Percentiles rank a stretch among this genome's conserved stretches.
These are phyloP conservation scores for Quercus rubra DNA, from an alignment of 306 rosid species.

Conservation along the genomic window DNA sequence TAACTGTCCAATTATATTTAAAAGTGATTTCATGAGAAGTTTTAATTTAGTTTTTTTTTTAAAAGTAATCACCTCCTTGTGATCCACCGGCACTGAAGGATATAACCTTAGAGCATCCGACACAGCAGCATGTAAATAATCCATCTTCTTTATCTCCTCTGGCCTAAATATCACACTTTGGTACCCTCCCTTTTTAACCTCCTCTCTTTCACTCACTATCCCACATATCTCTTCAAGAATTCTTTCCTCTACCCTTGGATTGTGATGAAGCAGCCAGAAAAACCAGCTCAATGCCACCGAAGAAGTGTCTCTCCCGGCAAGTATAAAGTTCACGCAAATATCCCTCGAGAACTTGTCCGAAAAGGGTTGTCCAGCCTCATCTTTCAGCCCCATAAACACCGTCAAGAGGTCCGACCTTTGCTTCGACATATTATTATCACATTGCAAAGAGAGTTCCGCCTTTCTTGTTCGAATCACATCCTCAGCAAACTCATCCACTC, in stretches of 20 bases:
- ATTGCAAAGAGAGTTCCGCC: slow-evolving; percentile 44
- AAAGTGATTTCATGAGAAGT: too few species aligned
- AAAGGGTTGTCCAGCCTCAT: slow-evolving; percentile 62
- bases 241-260: slow-evolving; percentile 60
- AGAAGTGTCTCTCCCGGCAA: slow-evolving; percentile 95
- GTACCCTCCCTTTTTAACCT: slow-evolving; percentile 3
- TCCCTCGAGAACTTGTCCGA: slow-evolving; percentile 83
- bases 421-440: slow-evolving; percentile 1
- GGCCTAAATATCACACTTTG: slow-evolving; percentile 37
- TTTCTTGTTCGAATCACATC: slow-evolving; percentile 69
- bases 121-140: slow-evolving; percentile 86
- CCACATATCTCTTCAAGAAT: slow-evolving; percentile 55
- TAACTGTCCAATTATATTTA: too few species aligned
- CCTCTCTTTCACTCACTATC: slow-evolving; percentile 47
- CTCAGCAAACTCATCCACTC: slow-evolving; percentile 74
- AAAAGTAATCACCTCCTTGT: slow-evolving; percentile 65
- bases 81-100: slow-evolving; percentile 91
- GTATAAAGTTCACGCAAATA: slow-evolving; percentile 81
- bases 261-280: slow-evolving; percentile 70
- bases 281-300: slow-evolving; percentile 99
- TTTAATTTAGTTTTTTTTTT: too few species aligned
- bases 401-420: slow-evolving; percentile 58
- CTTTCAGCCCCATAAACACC: slow-evolving; percentile 63
- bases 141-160: slow-evolving; percentile 88
- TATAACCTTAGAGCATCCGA: slow-evolving; percentile 84